Conservation (phyloP, 257 asterid genomes). For the Anisodus acutangulus region DNA sequence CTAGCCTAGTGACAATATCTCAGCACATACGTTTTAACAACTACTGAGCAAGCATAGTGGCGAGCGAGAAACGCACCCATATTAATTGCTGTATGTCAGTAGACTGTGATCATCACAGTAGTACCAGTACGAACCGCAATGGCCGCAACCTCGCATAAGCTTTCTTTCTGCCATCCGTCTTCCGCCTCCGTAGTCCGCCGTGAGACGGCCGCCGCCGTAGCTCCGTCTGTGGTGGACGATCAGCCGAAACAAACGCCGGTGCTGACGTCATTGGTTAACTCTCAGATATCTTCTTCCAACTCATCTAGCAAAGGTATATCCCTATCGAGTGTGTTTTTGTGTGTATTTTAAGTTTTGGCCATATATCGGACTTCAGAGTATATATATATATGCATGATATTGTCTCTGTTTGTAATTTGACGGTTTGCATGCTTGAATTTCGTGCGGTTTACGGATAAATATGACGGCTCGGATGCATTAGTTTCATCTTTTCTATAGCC, state of each 20-base stretch:
- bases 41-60: neutral
- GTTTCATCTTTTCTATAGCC: too few species aligned
- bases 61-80: neutral
- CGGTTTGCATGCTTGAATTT: neutral
- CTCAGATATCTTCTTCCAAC: neutral
- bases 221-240: neutral
- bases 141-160: neutral
- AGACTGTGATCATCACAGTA: too few species aligned
- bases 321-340: neutral
- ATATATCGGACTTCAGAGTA: neutral
- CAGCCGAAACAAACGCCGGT: neutral
- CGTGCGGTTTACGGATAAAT: neutral
- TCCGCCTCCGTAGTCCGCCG: conserved; percentile 8
- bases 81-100: neutral
- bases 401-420: neutral
- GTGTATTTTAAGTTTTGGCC: neutral
- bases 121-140: neutral
- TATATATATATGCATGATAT: neutral
- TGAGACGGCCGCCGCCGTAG: neutral
- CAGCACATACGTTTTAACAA: neutral
- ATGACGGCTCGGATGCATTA: neutral
- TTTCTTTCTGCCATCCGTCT: neutral
- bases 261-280: neutral
- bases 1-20: too few species aligned
- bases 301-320: conserved; percentile 15